Conservation (phyloP, 2,329 filamentous ascomycete genomes). For the Emergomyces pasteurianus region DNA sequence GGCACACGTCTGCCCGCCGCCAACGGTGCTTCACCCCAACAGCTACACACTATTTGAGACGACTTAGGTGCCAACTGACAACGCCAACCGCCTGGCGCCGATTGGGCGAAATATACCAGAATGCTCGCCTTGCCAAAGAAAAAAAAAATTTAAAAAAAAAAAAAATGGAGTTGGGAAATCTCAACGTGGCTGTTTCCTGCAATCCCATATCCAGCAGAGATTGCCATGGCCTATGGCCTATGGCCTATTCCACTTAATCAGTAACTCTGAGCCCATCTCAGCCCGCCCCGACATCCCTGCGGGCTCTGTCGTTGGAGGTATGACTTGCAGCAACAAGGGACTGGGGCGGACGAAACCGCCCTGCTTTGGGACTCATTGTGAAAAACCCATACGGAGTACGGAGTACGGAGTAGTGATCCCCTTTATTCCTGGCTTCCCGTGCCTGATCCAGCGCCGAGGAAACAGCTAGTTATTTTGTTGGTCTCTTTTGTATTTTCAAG, state of each 20-base stretch:
- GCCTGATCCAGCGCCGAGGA: conserved; percentile 1
- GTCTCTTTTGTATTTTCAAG: no score
- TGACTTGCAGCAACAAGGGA: conserved; percentile 2
- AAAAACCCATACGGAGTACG: no score
- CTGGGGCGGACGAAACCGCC: background rate
- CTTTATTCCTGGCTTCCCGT: background rate
- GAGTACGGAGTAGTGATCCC: no score
- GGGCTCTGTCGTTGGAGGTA: background rate
- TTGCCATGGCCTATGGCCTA: background rate
- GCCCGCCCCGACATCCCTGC: background rate
- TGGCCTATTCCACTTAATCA: background rate
- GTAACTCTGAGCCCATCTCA: conserved; percentile 1
- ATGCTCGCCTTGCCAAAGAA: background rate
- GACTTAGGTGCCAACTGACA: background rate
- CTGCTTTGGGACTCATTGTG: conserved; percentile 2
- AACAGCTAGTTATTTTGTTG: background rate
- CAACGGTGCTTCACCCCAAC: background rate
- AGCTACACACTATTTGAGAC: background rate
- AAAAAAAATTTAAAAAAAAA: no score
- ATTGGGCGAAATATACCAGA: background rate
- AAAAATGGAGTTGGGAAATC: background rate
- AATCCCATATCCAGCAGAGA: background rate
- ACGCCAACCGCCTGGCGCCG: background rate
- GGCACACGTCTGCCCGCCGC: background rate
- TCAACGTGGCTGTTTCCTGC: conserved; percentile 4